Percentiles rank a stretch among this genome's conserved stretches.
Evolutionary conservation across 805 yeast species (phyloP).

Genomic region (Spathaspora gorwiae): DNA sequence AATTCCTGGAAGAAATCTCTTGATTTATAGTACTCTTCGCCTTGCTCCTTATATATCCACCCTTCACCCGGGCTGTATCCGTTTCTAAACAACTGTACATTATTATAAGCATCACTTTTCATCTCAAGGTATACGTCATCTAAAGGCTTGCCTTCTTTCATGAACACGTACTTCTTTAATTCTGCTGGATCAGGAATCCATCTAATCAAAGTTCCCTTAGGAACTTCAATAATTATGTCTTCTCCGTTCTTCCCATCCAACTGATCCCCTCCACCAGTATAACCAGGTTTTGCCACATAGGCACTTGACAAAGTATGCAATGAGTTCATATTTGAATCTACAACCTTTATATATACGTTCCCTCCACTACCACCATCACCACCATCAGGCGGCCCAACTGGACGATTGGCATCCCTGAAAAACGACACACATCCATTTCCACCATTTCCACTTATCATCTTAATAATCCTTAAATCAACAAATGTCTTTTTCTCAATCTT

Average conservation of each 20-base stretch:
- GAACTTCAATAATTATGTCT: slow-evolving; percentile 78
- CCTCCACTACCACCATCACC: slow-evolving; percentile 99
- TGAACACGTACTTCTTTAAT: slow-evolving; percentile 28
- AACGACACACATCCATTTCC: slow-evolving; percentile 88
- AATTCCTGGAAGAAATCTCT: slow-evolving; percentile 65
- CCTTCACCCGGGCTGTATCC: slow-evolving; percentile 65
- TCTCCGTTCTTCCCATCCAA: slow-evolving; percentile 83
- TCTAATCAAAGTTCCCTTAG: slow-evolving; percentile 81
- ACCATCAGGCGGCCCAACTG: slow-evolving; percentile 96
- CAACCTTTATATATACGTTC: slow-evolving; percentile 75
- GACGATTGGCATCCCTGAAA: slow-evolving; percentile 75
- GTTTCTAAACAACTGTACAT: slow-evolving; percentile 56
- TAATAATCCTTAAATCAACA: slow-evolving; percentile 63
- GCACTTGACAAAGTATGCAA: slow-evolving; percentile 63
- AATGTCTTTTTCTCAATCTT: slow-evolving; percentile 28
- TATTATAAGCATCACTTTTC: slow-evolving; percentile 16
- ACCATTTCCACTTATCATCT: slow-evolving; percentile 73
- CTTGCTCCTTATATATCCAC: slow-evolving; percentile 82
- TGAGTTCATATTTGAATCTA: slow-evolving; percentile 57
- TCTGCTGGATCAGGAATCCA: slow-evolving; percentile 76
- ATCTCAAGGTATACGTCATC: slow-evolving; percentile 28
- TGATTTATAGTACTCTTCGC: slow-evolving; percentile 61
- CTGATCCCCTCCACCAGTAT: slow-evolving; percentile 67
- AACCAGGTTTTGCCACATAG: slow-evolving; percentile 72
- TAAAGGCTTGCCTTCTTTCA: slow-evolving; percentile 11